These are phyloP conservation scores for Quercus lobata DNA, from an alignment of 331 rosid species.

Conservation along the genomic window DNA sequence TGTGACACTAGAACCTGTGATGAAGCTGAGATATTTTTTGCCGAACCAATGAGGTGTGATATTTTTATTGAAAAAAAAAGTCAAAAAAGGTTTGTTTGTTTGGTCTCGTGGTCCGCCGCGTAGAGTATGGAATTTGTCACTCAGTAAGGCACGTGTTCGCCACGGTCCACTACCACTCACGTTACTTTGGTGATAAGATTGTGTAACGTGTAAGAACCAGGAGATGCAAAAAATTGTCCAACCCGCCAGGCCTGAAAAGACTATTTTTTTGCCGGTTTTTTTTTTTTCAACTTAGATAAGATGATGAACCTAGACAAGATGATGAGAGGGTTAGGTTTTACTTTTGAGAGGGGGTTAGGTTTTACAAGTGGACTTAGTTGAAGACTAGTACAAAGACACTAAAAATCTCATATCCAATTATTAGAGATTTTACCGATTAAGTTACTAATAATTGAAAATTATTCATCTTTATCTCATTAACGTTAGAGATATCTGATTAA, in stretches of 20 bases:
- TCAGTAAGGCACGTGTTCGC: constrained; percentile 12
- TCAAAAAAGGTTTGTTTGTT: not conserved
- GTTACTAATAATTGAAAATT: rapidly evolving
- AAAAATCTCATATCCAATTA: rapidly evolving
- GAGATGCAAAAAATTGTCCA: too few relatives aligned
- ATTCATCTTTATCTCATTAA: too few relatives aligned
- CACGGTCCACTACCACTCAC: constrained; percentile 2
- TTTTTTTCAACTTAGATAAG: too few relatives aligned
- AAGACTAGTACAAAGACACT: rapidly evolving
- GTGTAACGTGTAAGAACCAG: too few relatives aligned
- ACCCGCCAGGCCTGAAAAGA: too few relatives aligned
- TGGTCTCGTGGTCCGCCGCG: not conserved
- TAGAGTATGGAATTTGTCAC: not conserved
- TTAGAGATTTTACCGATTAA: rapidly evolving
- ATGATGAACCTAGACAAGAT: too few relatives aligned
- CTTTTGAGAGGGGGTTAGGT: too few relatives aligned
- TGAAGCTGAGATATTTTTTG: too few relatives aligned
- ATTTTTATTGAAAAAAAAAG: not conserved
- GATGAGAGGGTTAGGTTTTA: too few relatives aligned
- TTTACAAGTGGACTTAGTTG: too few relatives aligned
- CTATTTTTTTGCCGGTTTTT: too few relatives aligned
- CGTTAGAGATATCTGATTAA: too few relatives aligned
- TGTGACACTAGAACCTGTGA: not conserved
- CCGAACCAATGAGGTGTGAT: not conserved
- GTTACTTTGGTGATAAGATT: not conserved